Base-by-base conservation (phyloP, 768 basidiomycete species). In the Mycena galopus region DNA sequence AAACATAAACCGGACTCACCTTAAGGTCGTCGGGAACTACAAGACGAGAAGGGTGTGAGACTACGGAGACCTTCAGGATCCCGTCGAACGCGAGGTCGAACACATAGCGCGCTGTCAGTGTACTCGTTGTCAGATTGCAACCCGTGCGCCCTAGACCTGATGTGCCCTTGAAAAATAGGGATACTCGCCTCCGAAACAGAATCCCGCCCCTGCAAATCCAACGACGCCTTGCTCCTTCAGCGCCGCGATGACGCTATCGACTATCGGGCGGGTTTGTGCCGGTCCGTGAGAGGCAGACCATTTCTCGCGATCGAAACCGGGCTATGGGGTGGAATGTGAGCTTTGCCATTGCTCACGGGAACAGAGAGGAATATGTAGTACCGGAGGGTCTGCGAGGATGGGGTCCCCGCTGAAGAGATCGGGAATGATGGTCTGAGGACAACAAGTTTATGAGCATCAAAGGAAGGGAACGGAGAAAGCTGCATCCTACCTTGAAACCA, bases 61-160 rank as follows among this genome's bases (percentile, higher is more conserved):
- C 78, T 25, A 81, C 83, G 3, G 81, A 81, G 50, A 83, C 86
- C 21, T 84, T 75, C 74, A 84, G 80, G 35, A 78, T 51, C 63
- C 81, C 78, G 37, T 86, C 84, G 62, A 85, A 82, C 0, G 88
- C 86, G 51, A 89, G 82, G 69, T 88, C 82, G 77, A 86, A 84
- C 37, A 79, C 77, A 53, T 86, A 87, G n/a, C 85, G 84, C 4
- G 80, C 81, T 82, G 72, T n/a, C n/a, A n/a, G n/a, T n/a, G n/a
- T n/a, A 64, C 53, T 35, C 35, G 35, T 16, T 6, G 7, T 62
- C 16, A 32, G 53, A 50, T 47, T 44, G 2, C 0, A 30, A 16
- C 23, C 8, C 21, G 12, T 35, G 21, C 21, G 29, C 19, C 30
- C 37, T 27, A 0, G 27, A 47, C 1, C n/a, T n/a, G n/a, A n/a